phyloP scores from a whole-genome alignment of 2,329 filamentous ascomycete species.

The Scorias spongiosa region DNA sequence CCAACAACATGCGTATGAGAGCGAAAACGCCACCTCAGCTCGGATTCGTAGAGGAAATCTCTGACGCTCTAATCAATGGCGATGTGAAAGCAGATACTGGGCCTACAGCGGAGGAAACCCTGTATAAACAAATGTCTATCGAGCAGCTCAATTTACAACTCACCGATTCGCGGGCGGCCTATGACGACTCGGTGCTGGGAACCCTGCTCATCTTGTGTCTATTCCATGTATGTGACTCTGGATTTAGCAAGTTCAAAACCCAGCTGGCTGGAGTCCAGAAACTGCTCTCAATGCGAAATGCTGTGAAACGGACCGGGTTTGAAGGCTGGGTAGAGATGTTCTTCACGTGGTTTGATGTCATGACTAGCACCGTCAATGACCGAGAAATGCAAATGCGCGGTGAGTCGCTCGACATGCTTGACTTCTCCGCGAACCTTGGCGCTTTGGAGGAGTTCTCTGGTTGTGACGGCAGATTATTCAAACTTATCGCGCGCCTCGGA shows the following conservation, averaged over 20 bases:
- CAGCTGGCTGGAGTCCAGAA: slow-evolving; percentile 90
- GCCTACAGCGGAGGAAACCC: slow-evolving; percentile 59
- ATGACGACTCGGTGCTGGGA: slow-evolving; percentile 74
- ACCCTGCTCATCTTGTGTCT: slow-evolving; percentile 79
- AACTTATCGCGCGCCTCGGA: slow-evolving; percentile 67
- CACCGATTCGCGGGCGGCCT: slow-evolving; percentile 57
- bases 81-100: slow-evolving; percentile 29
- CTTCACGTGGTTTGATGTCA: slow-evolving; percentile 89
- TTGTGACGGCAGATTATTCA: slow-evolving; percentile 77
- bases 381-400: slow-evolving; percentile 66
- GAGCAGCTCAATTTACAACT: slow-evolving; percentile 71
- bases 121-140: slow-evolving; percentile 73
- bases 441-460: slow-evolving; percentile 74
- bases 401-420: slow-evolving; percentile 46
- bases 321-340: slow-evolving; percentile 84
- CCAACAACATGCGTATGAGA: slow-evolving; percentile 82
- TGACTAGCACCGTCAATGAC: slow-evolving; percentile 83
- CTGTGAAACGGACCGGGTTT: slow-evolving; percentile 44
- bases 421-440: slow-evolving; percentile 51
- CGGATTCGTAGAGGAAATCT: slow-evolving; percentile 19
- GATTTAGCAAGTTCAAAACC: slow-evolving; percentile 81
- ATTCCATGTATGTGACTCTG: slow-evolving; percentile 86
- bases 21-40: slow-evolving; percentile 40
- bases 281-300: slow-evolving; percentile 61
- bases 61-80: slow-evolving; percentile 10